Evolutionary conservation across 2,329 filamentous ascomycete genomes (phyloP).

Genomic region (Pseudofabraea citricarpa): DNA sequence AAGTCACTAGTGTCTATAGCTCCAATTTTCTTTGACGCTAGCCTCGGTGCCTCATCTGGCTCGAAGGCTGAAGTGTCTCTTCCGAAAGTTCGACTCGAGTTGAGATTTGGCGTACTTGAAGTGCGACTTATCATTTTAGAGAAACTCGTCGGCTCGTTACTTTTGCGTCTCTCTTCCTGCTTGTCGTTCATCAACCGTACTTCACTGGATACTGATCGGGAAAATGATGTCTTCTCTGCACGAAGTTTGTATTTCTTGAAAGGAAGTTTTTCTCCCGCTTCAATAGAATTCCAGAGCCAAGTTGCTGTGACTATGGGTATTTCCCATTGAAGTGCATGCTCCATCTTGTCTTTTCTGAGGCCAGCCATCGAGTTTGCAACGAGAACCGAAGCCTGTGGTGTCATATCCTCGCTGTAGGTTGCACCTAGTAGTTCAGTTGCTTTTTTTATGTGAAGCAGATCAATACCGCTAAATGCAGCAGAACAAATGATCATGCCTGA

Average conservation of each 20-base stretch:
- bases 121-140: slow-evolving; percentile 5
- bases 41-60: slow-evolving; percentile 4
- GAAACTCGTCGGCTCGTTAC: background rate
- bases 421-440: slow-evolving; percentile 73
- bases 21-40: slow-evolving; percentile 8
- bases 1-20: slow-evolving; percentile 5
- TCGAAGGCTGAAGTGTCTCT: slow-evolving; percentile 17
- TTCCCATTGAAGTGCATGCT: slow-evolving; percentile 67
- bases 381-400: slow-evolving; percentile 66
- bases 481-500: slow-evolving; percentile 68
- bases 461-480: slow-evolving; percentile 77
- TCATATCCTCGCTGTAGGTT: slow-evolving; percentile 73
- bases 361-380: slow-evolving; percentile 46
- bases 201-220: slow-evolving; percentile 13
- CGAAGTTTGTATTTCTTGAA: slow-evolving; percentile 40
- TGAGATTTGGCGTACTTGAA: slow-evolving; percentile 5
- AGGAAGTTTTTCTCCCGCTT: slow-evolving; percentile 45
- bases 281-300: slow-evolving; percentile 84
- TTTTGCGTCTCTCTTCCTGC: slow-evolving; percentile 1
- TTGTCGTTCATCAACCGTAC: background rate
- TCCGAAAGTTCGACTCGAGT: slow-evolving; percentile 7
- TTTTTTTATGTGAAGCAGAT: slow-evolving; percentile 80
- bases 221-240: slow-evolving; percentile 20
- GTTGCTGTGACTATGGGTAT: slow-evolving; percentile 76
- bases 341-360: slow-evolving; percentile 69